phyloP scores from a whole-genome alignment of 1,139 yeast genomes.

The Eremothecium gossypii region DNA sequence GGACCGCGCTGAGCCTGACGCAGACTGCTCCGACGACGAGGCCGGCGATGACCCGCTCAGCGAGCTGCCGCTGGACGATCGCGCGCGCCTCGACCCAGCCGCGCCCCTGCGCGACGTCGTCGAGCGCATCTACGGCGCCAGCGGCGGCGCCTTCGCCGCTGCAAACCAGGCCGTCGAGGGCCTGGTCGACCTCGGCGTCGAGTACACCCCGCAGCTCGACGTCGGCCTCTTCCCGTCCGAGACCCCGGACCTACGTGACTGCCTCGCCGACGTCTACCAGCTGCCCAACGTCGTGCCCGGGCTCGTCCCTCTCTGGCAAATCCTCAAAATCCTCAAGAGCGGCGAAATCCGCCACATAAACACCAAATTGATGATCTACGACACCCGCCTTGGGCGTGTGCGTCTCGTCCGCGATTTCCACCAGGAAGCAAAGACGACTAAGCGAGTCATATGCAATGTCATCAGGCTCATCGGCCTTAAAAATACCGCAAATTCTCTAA shows the following conservation, averaged over 20 bases:
- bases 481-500: slow-evolving; percentile 23
- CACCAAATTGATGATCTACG: slow-evolving; percentile 18
- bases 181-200: slow-evolving; percentile 22
- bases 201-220: slow-evolving; percentile 9
- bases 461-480: slow-evolving; percentile 38
- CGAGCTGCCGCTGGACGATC: slow-evolving; percentile 16
- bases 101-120: slow-evolving; percentile 28
- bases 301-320: slow-evolving; percentile 40
- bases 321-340: slow-evolving; percentile 27
- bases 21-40: slow-evolving; percentile 13
- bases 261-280: slow-evolving; percentile 9
- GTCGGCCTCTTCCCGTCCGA: slow-evolving; percentile 18
- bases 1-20: slow-evolving; percentile 15
- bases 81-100: slow-evolving; percentile 7
- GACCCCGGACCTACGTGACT: slow-evolving; percentile 3
- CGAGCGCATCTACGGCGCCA: slow-evolving; percentile 32
- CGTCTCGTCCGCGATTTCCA: slow-evolving; percentile 18
- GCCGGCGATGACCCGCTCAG: slow-evolving; percentile 5
- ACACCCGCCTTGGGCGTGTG: slow-evolving; percentile 16
- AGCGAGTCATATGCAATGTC: slow-evolving; percentile 33
- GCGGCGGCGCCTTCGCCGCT: slow-evolving; percentile 21
- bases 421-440: slow-evolving; percentile 17
- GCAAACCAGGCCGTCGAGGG: slow-evolving; percentile 27
- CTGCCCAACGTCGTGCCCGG: slow-evolving; percentile 47
- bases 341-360: slow-evolving; percentile 19